A percentile compares a stretch with the other conserved stretches of the same genome.
phyloP scores from a whole-genome alignment of 169 alveolate species.

The Theileria luwenshuni region DNA sequence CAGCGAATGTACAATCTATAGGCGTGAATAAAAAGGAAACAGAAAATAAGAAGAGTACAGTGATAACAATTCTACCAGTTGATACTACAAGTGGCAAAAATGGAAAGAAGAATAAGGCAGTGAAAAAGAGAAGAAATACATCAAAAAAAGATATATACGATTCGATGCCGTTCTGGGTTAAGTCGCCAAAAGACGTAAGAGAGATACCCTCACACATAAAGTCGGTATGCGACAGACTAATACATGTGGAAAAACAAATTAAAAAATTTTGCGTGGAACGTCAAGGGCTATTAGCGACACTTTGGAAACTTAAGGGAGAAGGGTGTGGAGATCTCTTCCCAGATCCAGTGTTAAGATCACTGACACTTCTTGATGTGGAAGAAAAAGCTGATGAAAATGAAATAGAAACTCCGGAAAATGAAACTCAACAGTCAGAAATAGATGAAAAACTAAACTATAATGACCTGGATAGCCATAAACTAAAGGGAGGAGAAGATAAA shows the following conservation, averaged over 20 bases:
- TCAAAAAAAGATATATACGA: slow-evolving; percentile 19
- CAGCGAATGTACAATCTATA: background rate
- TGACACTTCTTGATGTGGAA: background rate
- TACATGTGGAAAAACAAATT: slow-evolving; percentile 58
- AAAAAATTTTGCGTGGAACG: slow-evolving; percentile 52
- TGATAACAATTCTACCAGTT: background rate
- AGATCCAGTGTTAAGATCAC: slow-evolving; percentile 37
- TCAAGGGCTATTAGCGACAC: slow-evolving; percentile 39
- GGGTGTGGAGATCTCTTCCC: slow-evolving; percentile 19
- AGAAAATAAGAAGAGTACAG: background rate
- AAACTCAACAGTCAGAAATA: slow-evolving; percentile 2
- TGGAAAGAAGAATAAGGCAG: slow-evolving; percentile 1
- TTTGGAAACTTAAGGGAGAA: slow-evolving; percentile 33
- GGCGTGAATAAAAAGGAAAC: background rate
- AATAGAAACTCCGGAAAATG: background rate
- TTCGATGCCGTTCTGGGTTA: slow-evolving; percentile 50
- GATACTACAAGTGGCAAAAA: background rate
- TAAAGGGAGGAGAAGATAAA: background rate
- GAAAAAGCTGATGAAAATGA: slow-evolving; percentile 11
- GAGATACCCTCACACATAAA: slow-evolving; percentile 48
- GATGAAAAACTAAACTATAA: slow-evolving; percentile 26
- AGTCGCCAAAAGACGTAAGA: slow-evolving; percentile 61
- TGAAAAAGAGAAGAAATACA: slow-evolving; percentile 9
- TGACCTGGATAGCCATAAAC: background rate
- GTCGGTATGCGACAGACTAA: slow-evolving; percentile 38